Evolutionary conservation across 2,329 filamentous ascomycete species (phyloP).

Genomic region (Cercospora sp.): DNA sequence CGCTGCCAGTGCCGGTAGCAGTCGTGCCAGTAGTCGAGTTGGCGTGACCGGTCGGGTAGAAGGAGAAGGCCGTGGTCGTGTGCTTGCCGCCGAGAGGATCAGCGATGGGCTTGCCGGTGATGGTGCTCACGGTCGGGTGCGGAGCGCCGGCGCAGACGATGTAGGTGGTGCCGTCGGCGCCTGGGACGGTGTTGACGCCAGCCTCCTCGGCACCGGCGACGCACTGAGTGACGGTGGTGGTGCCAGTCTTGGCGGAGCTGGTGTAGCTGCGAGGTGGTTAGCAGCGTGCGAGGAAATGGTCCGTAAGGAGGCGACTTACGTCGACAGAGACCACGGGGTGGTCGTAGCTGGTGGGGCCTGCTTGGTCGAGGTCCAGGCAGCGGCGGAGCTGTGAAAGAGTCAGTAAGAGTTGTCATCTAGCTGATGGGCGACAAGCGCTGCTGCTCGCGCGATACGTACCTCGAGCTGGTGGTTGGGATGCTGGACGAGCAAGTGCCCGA

Average conservation of each 20-base stretch:
- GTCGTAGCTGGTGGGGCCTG: neutral
- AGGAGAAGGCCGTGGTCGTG: slow-evolving; percentile 1
- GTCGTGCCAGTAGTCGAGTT: neutral
- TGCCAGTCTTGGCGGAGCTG: neutral
- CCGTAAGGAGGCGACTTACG: neutral
- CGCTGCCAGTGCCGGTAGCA: neutral
- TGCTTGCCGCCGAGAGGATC: slow-evolving; percentile 2
- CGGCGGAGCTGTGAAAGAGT: neutral
- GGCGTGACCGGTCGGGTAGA: slow-evolving; percentile 3
- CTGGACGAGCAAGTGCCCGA: slow-evolving; percentile 8
- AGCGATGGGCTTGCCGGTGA: slow-evolving; percentile 11
- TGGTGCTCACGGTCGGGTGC: slow-evolving; percentile 15
- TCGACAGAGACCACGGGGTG: slow-evolving; percentile 11
- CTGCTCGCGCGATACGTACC: neutral
- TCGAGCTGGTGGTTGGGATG: neutral
- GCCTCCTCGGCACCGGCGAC: neutral
- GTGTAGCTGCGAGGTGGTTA: slow-evolving; percentile 1
- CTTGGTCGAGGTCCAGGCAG: slow-evolving; percentile 9
- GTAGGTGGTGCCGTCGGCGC: slow-evolving; percentile 12
- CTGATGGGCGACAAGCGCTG: neutral
- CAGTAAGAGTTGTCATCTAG: neutral
- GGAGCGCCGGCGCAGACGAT: slow-evolving; percentile 14
- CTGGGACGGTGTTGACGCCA: slow-evolving; percentile 12
- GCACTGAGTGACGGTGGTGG: slow-evolving; percentile 3
- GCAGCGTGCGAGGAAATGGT: neutral